Base-by-base conservation (phyloP, 2,329 filamentous ascomycete genomes). In the Aspergillus phoenicis region DNA sequence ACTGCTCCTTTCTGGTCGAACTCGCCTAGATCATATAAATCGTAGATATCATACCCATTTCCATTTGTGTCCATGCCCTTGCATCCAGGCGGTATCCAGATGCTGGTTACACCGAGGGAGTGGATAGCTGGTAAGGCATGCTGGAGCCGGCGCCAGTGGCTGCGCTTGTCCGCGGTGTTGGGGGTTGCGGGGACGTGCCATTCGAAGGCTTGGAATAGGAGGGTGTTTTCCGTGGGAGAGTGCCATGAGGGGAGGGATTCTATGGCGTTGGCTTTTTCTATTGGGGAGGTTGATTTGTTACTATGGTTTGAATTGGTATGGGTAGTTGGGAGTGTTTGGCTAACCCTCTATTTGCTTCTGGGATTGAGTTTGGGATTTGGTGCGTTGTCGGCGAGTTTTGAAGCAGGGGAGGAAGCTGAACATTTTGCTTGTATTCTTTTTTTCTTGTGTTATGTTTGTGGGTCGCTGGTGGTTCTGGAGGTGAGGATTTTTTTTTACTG, bases 41-140 rank as follows among this genome's bases (percentile, higher is more conserved):
- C 89, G 69, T 90, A 91, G 64, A 87, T 81, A 71, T 89, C 87
- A 66, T 89, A 89, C 8, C 89, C 89, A 67, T 90, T 90, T 26
- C 87, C 85, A 28, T 81, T 72, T 0, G 83, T 81, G 26, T 81
- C 82, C 60, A 85, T 84, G 1, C 85, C 88, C 76, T 91, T 91
- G 75, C 88, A 90, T 57, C 84, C 89, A 0, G 89, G 89, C 1
- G 89, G 89, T 5, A 91, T 82, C 88, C 88, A 91, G 38, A 89
- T 75, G 59, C 81, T 81, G 54, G 84, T 83, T 51, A 90, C 79
- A 2, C 88, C 89, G 36, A 87, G 80, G 0, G 80, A 76, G 66
- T 85, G 84, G 2, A 90, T 78, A 3, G 78, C 75, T 0, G 84
- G 81, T 1, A 89, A 69, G 15, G 80, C 79, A 17, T 78, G 75